A percentile compares a stretch with the other conserved stretches of the same genome.
These are phyloP conservation scores for Phylloboletellus chloephorus DNA, from an alignment of 1,284 basidiomycete genomes.

Conservation along the genomic window DNA sequence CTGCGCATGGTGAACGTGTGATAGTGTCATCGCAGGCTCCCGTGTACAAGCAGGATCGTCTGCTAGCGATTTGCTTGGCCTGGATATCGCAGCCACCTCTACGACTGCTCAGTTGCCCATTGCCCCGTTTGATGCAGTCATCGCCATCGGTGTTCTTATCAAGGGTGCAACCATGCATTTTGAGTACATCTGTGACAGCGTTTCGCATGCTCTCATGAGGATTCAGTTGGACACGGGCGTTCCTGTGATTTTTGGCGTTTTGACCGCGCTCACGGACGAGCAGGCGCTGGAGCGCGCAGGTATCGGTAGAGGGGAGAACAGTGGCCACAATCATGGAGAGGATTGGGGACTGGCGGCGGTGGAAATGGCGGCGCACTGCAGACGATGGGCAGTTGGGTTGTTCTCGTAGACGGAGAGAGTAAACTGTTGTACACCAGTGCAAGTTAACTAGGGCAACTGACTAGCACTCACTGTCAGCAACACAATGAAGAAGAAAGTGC, in stretches of 20 bases:
- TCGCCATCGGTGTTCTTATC: conserved; percentile 96
- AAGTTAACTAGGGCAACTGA: no score
- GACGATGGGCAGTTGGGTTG: conserved; percentile 73
- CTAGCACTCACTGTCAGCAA: no score
- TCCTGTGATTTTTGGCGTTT: conserved; percentile 96
- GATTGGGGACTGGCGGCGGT: conserved; percentile 96
- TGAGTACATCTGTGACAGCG: conserved; percentile 95
- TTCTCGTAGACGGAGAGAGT: conserved; percentile 37
- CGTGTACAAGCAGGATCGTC: conserved; percentile 72
- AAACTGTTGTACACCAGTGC: conserved; percentile 16
- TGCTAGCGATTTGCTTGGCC: conserved; percentile 74
- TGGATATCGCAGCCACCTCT: conserved; percentile 45
- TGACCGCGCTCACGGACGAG: conserved; percentile 90
- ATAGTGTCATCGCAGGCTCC: conserved; percentile 80
- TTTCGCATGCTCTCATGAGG: conserved; percentile 90
- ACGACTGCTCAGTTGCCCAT: conserved; percentile 43
- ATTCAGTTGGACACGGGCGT: conserved; percentile 89
- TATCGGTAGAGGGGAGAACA: conserved; percentile 56
- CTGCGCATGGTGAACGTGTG: conserved; percentile 1
- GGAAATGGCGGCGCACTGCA: conserved; percentile 77
- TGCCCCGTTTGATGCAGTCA: conserved; percentile 87
- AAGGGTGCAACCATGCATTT: conserved; percentile 98
- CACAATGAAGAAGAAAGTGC: conserved; percentile 44
- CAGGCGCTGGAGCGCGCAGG: conserved; percentile 94
- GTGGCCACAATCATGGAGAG: conserved; percentile 91